Conservation (phyloP, 768 basidiomycete species). For the Amanita pseudoporphyria region DNA sequence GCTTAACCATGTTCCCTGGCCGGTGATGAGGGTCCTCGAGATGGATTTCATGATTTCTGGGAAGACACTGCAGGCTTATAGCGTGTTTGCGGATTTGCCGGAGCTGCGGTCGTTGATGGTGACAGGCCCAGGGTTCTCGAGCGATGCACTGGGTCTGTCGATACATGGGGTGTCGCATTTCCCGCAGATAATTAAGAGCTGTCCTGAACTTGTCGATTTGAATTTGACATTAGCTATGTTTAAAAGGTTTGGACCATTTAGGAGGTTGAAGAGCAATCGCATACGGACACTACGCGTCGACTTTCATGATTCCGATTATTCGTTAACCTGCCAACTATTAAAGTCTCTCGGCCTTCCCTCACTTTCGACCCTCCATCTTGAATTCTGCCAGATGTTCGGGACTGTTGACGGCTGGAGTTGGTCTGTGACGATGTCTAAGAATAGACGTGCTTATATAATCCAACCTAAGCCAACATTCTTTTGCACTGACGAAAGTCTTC, state of each 20-base stretch:
- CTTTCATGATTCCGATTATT: background rate
- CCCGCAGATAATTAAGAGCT: background rate
- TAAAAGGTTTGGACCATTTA: background rate
- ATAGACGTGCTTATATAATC: too few species aligned
- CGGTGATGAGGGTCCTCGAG: constrained; percentile 3
- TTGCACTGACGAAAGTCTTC: constrained; percentile 11
- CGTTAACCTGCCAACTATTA: background rate
- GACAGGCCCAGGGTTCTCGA: background rate
- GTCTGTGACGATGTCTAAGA: too few species aligned
- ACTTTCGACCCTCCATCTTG: constrained; percentile 1
- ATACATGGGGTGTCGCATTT: constrained; percentile 3
- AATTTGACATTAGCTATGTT: background rate
- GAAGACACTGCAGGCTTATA: background rate
- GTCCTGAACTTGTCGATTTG: constrained; percentile 1
- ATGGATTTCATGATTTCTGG: constrained; percentile 2
- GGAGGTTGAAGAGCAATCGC: background rate
- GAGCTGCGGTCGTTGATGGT: background rate
- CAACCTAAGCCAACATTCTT: too few species aligned
- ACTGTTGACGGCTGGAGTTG: background rate
- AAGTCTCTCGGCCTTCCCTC: constrained; percentile 2
- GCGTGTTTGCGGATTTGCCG: constrained; percentile 1
- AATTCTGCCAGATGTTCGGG: background rate
- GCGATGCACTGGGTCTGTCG: background rate
- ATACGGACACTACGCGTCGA: constrained; percentile 2
- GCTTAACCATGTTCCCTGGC: constrained; percentile 3